phyloP scores from a whole-genome alignment of 495 filamentous ascomycete genomes.

The Amphirosellinia nigrospora region DNA sequence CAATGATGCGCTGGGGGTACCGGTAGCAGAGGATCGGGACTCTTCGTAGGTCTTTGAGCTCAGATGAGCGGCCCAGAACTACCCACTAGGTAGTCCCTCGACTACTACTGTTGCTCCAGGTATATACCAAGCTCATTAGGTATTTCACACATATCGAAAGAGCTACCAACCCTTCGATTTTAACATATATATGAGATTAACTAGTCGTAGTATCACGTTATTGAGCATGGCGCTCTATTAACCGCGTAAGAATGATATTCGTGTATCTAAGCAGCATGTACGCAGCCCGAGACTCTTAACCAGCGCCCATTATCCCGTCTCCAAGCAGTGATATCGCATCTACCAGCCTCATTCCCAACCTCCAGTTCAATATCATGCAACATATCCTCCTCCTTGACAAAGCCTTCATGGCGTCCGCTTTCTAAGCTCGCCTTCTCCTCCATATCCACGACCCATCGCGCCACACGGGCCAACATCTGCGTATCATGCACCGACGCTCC shows the following conservation, averaged over 20 bases:
- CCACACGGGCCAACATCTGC: neutral
- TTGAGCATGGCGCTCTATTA: neutral
- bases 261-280: neutral
- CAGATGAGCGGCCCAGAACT: no score
- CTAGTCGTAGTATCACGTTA: neutral
- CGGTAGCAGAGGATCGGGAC: no score
- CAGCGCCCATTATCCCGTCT: neutral
- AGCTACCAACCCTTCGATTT: neutral
- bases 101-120: no score
- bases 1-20: no score
- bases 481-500: neutral
- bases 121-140: neutral
- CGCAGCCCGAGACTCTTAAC: neutral
- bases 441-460: neutral
- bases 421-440: neutral
- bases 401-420: neutral
- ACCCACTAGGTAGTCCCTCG: no score
- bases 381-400: neutral
- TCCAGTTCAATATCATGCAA: neutral
- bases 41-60: no score
- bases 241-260: neutral
- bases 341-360: neutral
- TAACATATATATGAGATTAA: neutral
- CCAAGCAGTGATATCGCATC: neutral
- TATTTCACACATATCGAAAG: neutral